Evolutionary conservation across 108 stramenopile genomes (phyloP), one percentile per base, ranked within the genome.

Genomic region (Cyclotella baltica): DNA sequence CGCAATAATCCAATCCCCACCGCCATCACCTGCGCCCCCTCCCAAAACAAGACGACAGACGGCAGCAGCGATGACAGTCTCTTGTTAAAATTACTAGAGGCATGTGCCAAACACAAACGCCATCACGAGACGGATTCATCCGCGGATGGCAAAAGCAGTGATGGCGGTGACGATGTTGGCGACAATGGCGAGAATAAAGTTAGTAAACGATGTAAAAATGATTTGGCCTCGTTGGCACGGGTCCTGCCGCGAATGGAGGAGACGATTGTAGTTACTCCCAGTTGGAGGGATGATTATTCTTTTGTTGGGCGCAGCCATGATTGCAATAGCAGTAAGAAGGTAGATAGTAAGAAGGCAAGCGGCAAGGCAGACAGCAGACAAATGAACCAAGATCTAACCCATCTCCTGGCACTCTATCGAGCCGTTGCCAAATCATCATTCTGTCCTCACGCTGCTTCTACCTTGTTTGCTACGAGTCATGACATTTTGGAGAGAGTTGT

Each of bases 391-490:
- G 89, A 93, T 75, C 73, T 88, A 11, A 34, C 52, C 9, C 81
- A 88, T 76, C 47, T 94, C 19, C 92, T 91, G 53, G 84, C 88
- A 47, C 88, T 94, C 62, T 94, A 94, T 51, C 61, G 77, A 40
- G 76, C 75, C 23, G 88, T 92, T 19, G 53, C 89, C 37, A 58
- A 66, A 2, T 88, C 89, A n/a, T 69, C 70, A 25, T 91, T 89
- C 50, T 94, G 93, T 70, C 90, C 91, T 8, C 81, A 88, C 62
- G 85, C 89, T 20, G 87, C 87, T 29, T 61, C 71, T 16, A 69
- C 66, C 56, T 69, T 77, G 37, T 68, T 77, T 47, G 57, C 40
- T 20, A 28, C 43, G 28, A 27, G n/a, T 43, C 48, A 20, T 22
- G 30, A 20, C 15, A 69, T 83, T 18, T 38, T 77, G 37, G 50